Base-by-base conservation (phyloP, 179 eudicot genomes). In the Sideroxylon spinosum region DNA sequence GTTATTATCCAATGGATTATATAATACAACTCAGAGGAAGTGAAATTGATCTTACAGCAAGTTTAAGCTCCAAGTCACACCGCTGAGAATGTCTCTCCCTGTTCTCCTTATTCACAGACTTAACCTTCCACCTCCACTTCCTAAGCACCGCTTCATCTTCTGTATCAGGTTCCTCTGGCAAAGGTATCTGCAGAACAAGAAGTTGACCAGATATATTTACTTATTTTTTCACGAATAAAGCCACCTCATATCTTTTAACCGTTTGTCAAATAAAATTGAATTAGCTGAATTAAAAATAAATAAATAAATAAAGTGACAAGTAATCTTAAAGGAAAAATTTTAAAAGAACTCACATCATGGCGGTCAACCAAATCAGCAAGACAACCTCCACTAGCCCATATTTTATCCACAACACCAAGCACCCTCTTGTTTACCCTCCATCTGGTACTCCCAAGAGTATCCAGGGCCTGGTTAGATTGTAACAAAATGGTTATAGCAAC, bases 351-450 rank as follows among this genome's bases (percentile, higher is more conserved):
- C 82, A 93, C 99, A 85, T 95, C 96, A 83, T 89, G 86, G 37
- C 96, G 94, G 72, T 91, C 95, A 85, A 93, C 93, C 86, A 95
- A 82, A 83, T 88, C 90, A 80, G 88, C 99, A 81, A 95, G 86
- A 69, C 87, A 56, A 56, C 98, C 99, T 71, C 99, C 99, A 75
- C 84, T 90, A 53, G 91, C 87, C 99, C 99, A 95, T 82, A 95
- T 87, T 78, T 90, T 90, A 82, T 95, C 98, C 83, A 93, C 80
- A 68, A 95, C 62, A 72, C 77, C 46, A 23, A 93, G 93, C 73
- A 95, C 95, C 82, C 86, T 91, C 78, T 82, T 95, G 76, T 93
- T 93, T 76, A 95, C 86, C 90, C 94, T 93, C 99, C 99, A 95
- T 87, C 86, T 95, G 55, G 91, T 90, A 79, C 81, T 86, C 74